These are phyloP conservation scores for Alternaria sp. DNA, from an alignment of 2,329 filamentous ascomycete genomes.

Conservation along the genomic window DNA sequence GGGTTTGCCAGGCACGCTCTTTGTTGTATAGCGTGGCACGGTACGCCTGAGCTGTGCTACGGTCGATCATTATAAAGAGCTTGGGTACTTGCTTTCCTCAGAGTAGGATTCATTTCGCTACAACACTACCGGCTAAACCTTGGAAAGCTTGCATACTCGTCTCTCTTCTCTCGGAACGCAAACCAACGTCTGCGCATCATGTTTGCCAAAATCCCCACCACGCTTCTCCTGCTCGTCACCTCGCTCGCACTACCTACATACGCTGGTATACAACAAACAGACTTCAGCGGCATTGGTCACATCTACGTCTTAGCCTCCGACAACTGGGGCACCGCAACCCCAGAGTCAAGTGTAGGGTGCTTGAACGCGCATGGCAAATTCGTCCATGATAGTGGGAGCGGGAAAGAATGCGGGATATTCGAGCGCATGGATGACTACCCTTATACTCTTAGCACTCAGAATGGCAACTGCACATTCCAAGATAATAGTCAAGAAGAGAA, in stretches of 20 bases:
- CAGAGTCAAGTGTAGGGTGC: constrained; percentile 37
- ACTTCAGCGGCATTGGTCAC: constrained; percentile 39
- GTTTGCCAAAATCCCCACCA: constrained; percentile 12
- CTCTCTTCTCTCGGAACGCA: neutral
- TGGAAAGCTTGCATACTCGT: neutral
- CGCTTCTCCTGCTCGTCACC: constrained; percentile 10
- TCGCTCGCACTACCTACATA: constrained; percentile 15
- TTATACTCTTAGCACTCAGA: constrained; percentile 33
- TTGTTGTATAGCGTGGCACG: neutral
- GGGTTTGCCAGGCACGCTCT: neutral
- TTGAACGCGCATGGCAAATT: constrained; percentile 33
- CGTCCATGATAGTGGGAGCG: constrained; percentile 8
- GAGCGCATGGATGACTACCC: constrained; percentile 27
- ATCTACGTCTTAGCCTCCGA: constrained; percentile 39
- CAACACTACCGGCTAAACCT: neutral
- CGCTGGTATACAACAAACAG: constrained; percentile 28
- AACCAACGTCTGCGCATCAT: neutral
- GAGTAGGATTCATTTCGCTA: neutral
- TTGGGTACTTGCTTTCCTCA: neutral
- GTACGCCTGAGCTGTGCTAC: neutral
- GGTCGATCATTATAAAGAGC: neutral
- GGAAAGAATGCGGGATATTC: constrained; percentile 33
- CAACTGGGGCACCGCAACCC: constrained; percentile 32
- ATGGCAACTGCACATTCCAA: constrained; percentile 43
- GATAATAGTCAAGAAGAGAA: constrained; percentile 35